Evolutionary conservation across 768 basidiomycete genomes (phyloP), one percentile per base, ranked within the genome.

Genomic region (Psilocybe sp.): DNA sequence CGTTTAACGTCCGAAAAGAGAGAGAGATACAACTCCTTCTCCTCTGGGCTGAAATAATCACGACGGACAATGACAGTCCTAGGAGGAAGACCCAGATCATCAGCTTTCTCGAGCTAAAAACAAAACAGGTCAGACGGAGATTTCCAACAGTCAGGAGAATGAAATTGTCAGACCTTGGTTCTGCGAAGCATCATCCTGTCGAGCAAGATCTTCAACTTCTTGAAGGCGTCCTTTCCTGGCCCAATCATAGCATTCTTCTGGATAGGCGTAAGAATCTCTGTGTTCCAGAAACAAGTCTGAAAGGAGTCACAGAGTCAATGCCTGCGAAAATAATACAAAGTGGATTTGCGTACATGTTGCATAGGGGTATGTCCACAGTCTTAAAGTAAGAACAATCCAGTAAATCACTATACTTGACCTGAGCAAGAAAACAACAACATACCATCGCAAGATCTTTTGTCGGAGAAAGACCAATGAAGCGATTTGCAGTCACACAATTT

Each of bases 251-350:
- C 96, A 53, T 87, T 74, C 65, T 87, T 92, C 68, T 98, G 94
- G 52, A 99, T 99, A 0, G 97, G 97, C 0, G 92, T 92, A 50
- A 98, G 71, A 54, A 99, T 95, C 68, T 98, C 91, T 55, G 88
- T 91, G 65, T 97, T 96, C 91, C 96, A 98, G 67, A 92, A 92
- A 69, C 96, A 98, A 10, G 90, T 91, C 85, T 90, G 44, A 13
- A 38, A 42, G 39, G 41, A 38, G 48, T 4, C 60, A 54, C n/a
- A 52, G 14, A 37, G 14, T 23, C 28, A 16, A 37, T 36, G 20
- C 39, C 40, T 50, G 43, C 43, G n/a, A 40, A 8, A 39, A 52
- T 28, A 16, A 40, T n/a, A n/a, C 40, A 36, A n/a, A 14, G 40
- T 18, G 16, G 32, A 13, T n/a, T 39, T 40, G 68, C 55, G 46